Evolutionary conservation across 116 monocot species (phyloP).

Genomic region (Dioscorea cayenensis): DNA sequence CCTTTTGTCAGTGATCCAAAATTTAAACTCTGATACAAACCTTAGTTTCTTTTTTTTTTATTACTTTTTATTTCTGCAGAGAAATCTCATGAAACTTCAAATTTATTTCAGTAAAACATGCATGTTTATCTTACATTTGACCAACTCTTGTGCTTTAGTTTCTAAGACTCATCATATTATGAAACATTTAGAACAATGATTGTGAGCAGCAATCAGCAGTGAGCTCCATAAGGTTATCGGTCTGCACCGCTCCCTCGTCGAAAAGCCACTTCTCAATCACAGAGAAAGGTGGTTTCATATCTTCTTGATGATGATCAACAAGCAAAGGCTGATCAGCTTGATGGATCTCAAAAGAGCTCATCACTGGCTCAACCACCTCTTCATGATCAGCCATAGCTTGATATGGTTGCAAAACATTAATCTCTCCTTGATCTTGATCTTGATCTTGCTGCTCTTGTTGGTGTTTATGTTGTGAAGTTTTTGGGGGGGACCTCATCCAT

Average conservation of each 20-base stretch:
- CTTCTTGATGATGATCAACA: neutral
- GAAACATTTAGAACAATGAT: neutral
- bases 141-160: too few relatives aligned
- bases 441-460: neutral
- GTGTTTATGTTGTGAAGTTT: neutral
- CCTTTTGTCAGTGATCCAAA: neutral
- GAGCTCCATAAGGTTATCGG: slow-evolving; percentile 2
- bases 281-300: neutral
- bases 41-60: neutral
- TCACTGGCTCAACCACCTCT: neutral
- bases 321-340: too few relatives aligned
- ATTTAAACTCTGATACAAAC: neutral
- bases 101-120: too few relatives aligned
- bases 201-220: neutral
- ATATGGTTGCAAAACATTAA: neutral
- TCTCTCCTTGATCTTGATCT: neutral
- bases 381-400: neutral
- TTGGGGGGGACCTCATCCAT: slow-evolving; percentile 25
- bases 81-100: neutral
- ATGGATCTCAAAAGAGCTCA: neutral
- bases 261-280: slow-evolving; percentile 12
- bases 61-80: too few relatives aligned
- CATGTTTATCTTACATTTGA: too few relatives aligned
- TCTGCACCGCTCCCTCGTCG: neutral
- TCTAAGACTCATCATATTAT: too few relatives aligned